Conservation (phyloP, 1,284 basidiomycete genomes). For the Tilletia caries region DNA sequence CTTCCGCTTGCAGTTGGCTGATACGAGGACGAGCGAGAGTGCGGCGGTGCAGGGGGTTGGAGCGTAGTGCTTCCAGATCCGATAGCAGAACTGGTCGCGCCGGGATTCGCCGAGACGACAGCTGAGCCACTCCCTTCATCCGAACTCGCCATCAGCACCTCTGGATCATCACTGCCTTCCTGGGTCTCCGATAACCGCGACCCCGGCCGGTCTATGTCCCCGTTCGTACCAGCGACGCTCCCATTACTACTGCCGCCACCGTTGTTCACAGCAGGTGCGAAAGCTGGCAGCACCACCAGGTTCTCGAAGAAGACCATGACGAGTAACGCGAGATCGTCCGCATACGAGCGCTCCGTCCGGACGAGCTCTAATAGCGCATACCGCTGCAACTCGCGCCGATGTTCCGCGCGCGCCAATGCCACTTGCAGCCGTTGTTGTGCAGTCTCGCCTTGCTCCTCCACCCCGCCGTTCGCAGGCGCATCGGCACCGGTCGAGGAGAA, state of each 20-base stretch:
- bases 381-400: conserved; percentile 17
- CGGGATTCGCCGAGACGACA: background rate
- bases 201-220: background rate
- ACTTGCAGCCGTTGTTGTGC: background rate
- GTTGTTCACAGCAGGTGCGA: conserved; percentile 18
- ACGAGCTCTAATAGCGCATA: conserved; percentile 47
- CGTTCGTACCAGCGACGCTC: background rate
- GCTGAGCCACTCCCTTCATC: background rate
- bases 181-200: background rate
- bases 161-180: background rate
- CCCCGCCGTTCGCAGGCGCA: too few species aligned
- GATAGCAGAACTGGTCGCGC: background rate
- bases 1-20: background rate
- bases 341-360: conserved; percentile 50
- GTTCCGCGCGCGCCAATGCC: background rate
- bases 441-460: background rate
- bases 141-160: background rate
- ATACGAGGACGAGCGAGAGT: background rate
- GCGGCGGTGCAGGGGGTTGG: too few species aligned
- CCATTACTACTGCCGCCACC: background rate
- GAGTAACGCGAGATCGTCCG: conserved; percentile 44
- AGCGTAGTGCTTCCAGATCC: background rate
- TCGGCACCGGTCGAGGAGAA: too few species aligned
- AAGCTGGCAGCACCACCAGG: conserved; percentile 43
- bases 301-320: conserved; percentile 49